Base-by-base conservation (phyloP, 139 green algal genomes). In the Axilococcus clingmanii region DNA sequence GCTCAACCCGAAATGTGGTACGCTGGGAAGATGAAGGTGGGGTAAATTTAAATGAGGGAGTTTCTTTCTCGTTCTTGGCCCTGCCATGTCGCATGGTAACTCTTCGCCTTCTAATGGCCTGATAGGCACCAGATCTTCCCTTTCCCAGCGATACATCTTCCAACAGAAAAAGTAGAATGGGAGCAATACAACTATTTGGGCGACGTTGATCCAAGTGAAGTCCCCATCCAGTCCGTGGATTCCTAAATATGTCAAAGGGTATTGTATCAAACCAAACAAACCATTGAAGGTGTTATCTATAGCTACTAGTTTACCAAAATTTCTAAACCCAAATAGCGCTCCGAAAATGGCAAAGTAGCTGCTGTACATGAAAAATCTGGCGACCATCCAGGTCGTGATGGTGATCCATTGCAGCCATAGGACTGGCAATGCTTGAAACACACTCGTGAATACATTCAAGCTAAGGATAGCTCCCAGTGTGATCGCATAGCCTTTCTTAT, bases 311-410 rank as follows among this genome's bases (percentile, higher is more conserved):
- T 51, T 48, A 8, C 74, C 74, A 40, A 81, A 81, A 43, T 81
- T 79, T 11, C 46, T 57, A 46, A 77, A 74, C 3, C 74, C 74
- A 42, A 81, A 81, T 6, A 81, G 54, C 7, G 61, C 68, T 11
- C 74, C 74, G 38, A 81, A 81, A 42, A 81, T 81, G 45, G 74
- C 55, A 59, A 70, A 81, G 41, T 81, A 81, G 29, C 56, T 70
- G 53, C 61, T 67, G 50, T 81, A 81, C 57, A 81, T 65, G 50
- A 81, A 77, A 61, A 75, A 81, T 27, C 74, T 68, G 3, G 38
- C 52, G 2, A 57, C 19, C 36, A 64, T 69, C 74, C 74, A 81
- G 2, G 71, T 33, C 4, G 75, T 37, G 17, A 81, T 52, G 12
- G 70, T 80, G 7, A 81, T 35, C 6, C 59, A 57, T 47, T 81